phyloP scores from a whole-genome alignment of 345 rosid genomes.

The Euphorbia pulcherrima region DNA sequence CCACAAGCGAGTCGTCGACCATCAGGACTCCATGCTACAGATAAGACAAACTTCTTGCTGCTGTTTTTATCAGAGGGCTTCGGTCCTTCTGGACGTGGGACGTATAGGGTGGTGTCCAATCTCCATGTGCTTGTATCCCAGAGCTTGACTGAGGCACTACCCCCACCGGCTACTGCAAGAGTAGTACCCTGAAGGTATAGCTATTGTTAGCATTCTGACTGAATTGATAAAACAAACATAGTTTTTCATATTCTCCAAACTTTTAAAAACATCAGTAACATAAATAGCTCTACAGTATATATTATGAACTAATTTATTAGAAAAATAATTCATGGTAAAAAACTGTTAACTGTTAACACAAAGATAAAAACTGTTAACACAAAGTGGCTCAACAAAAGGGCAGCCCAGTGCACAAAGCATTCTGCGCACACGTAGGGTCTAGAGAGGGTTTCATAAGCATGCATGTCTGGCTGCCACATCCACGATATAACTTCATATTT shows the following conservation, averaged over 20 bases:
- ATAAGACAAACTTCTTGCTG: slow-evolving; percentile 86
- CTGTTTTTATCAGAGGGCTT: slow-evolving; percentile 77
- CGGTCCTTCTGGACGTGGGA: slow-evolving; percentile 79
- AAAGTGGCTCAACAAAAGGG: no score
- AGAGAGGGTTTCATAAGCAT: no score
- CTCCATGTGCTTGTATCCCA: slow-evolving; percentile 98
- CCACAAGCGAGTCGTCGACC: slow-evolving; percentile 85
- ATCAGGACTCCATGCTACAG: slow-evolving; percentile 88
- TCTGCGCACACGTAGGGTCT: no score
- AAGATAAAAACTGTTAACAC: no score
- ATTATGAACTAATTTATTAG: not conserved
- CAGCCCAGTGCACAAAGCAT: no score
- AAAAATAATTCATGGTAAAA: not conserved
- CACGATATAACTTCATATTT: not conserved
- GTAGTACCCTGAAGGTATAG: slow-evolving; percentile 60
- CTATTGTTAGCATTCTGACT: slow-evolving; percentile 13
- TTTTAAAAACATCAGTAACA: not conserved
- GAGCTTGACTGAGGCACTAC: slow-evolving; percentile 88
- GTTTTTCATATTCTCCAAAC: not conserved
- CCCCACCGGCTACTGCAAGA: slow-evolving; percentile 97
- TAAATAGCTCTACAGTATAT: not conserved
- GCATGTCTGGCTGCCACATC: not conserved
- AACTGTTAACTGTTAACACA: not conserved
- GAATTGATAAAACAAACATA: not conserved
- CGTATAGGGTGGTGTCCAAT: slow-evolving; percentile 52